Conservation (phyloP, 2,329 filamentous ascomycete genomes). For the Hymenoscyphus albidus region DNA sequence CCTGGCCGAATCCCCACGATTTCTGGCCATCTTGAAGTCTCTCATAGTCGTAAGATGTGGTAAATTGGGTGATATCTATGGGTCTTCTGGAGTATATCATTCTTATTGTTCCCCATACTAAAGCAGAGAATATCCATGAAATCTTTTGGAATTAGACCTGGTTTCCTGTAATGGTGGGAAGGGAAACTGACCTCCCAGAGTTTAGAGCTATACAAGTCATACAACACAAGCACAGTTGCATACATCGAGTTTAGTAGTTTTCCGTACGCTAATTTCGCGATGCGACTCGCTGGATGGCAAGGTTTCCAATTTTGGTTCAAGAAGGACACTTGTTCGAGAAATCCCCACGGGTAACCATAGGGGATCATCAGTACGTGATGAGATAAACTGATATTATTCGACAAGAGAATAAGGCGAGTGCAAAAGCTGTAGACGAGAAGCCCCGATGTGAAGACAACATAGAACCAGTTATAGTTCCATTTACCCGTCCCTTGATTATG, state of each 20-base stretch:
- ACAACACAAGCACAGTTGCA: background rate
- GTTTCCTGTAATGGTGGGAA: too few species aligned
- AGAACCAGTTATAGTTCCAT: background rate
- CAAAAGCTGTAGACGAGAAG: background rate
- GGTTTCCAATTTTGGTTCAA: background rate
- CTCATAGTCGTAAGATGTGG: background rate
- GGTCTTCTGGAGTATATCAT: background rate
- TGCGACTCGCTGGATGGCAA: background rate
- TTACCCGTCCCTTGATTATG: background rate
- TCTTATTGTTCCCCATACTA: constrained; percentile 2
- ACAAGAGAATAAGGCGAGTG: background rate
- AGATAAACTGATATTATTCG: background rate
- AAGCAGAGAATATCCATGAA: background rate
- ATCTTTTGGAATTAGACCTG: background rate
- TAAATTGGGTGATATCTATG: background rate
- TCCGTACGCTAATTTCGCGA: background rate
- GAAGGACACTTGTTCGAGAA: background rate
- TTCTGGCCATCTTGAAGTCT: background rate
- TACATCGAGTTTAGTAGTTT: constrained; percentile 1
- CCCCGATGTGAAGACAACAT: background rate
- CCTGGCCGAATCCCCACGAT: constrained; percentile 7
- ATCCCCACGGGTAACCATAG: background rate
- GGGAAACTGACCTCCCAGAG: constrained; percentile 7
- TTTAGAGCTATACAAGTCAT: constrained; percentile 7
- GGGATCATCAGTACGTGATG: background rate